Base-by-base conservation (phyloP, 352 stramenopile genomes). In the Globisporangium splendens region DNA sequence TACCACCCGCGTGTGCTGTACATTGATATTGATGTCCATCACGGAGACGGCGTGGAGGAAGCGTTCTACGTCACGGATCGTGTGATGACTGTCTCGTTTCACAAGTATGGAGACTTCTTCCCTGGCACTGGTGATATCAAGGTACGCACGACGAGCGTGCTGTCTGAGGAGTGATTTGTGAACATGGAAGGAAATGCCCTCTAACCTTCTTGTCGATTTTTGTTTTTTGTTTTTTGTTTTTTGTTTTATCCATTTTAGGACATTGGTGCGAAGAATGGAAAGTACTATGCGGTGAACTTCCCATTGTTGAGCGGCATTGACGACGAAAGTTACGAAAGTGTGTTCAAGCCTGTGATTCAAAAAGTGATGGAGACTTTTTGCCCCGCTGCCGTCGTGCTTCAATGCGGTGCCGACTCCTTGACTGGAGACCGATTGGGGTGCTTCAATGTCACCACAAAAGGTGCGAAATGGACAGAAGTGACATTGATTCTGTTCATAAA, bases 21-120 rank as follows among this genome's bases (percentile, higher is more conserved):
- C 76, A 99, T 99, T 61, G 97, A 99, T 75, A 99, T 99, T 86
- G 97, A 99, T 70, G 98, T 99, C 66, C 97, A 99, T 76, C 97
- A 99, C 73, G 97, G 96, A 31, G 97, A 99, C 67, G 97, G 96
- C 41, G 97, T 99, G 28, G 97, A 99, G 62, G 97, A 98, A 67
- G 97, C 97, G n/a, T 99, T 99, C 68, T 99, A 99, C 82, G 92
- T 89, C 17, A 99, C 97, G 49, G 98, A 99, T 72, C 89, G 96
- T 46, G 96, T 99, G 47, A 98, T 99, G 95, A 99, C 96, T 2
- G 91, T 91, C 54, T 97, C 90, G n/a, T 99, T 99, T 73, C 97
- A 99, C 80, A 99, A 99, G 78, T 99, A 98, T 72, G 97, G 97
- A 21, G 97, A 99, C 42, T 99, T 98, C 66, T 99, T 99, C 70